These are phyloP conservation scores for Castanea crenata DNA, from an alignment of 306 rosid genomes.

Conservation along the genomic window DNA sequence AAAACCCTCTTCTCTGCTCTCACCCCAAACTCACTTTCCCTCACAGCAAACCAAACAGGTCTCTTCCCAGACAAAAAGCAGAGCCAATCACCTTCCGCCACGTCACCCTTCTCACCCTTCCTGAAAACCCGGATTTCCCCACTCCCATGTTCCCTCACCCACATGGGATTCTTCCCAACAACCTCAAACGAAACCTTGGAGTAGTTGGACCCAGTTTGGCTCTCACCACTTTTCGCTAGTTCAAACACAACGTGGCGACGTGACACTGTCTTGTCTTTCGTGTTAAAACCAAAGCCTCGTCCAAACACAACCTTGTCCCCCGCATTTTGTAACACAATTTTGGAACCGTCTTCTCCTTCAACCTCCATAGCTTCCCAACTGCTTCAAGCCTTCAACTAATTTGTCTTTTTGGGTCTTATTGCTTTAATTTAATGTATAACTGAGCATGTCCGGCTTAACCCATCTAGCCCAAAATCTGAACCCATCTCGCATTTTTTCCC, in stretches of 20 bases:
- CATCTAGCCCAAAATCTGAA: too few relatives aligned
- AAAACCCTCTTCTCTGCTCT: constrained; percentile 30
- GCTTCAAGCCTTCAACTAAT: too few relatives aligned
- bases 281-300: constrained; percentile 54
- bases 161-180: constrained; percentile 73
- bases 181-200: constrained; percentile 65
- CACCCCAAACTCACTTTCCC: constrained; percentile 19
- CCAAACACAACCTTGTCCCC: constrained; percentile 37
- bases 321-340: background rate
- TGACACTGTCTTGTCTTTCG: constrained; percentile 62
- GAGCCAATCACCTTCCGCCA: constrained; percentile 63
- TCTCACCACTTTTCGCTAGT: constrained; percentile 13
- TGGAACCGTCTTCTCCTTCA: constrained; percentile 53
- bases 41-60: constrained; percentile 60
- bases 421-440: too few relatives aligned
- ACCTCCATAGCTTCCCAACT: constrained; percentile 39
- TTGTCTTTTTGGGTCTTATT: too few relatives aligned
- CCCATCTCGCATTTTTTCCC: too few relatives aligned
- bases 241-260: constrained; percentile 58
- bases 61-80: constrained; percentile 45
- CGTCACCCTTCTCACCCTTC: constrained; percentile 54
- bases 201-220: constrained; percentile 30
- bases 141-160: constrained; percentile 43
- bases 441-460: too few relatives aligned
- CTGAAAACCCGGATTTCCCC: constrained; percentile 40